These are phyloP conservation scores for Zygoascus flipseniorum DNA, from an alignment of 805 yeast species.

Conservation along the genomic window DNA sequence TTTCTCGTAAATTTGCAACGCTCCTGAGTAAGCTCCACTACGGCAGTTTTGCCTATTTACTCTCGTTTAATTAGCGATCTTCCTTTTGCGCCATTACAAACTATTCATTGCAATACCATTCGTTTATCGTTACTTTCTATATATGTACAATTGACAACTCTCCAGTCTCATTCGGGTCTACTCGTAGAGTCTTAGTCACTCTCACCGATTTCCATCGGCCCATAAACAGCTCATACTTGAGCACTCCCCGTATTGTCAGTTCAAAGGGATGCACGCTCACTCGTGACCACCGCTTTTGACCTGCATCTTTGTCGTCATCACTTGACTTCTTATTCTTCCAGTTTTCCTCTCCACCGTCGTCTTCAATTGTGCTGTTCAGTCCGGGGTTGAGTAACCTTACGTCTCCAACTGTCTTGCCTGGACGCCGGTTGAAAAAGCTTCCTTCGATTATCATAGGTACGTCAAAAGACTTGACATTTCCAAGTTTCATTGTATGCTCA, in stretches of 20 bases:
- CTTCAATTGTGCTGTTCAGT: slow-evolving; percentile 24
- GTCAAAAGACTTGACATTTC: slow-evolving; percentile 58
- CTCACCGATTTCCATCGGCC: slow-evolving; percentile 21
- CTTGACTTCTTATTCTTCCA: not conserved
- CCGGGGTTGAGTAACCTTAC: slow-evolving; percentile 73
- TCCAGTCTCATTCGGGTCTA: slow-evolving; percentile 11
- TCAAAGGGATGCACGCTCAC: slow-evolving; percentile 78
- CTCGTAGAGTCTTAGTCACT: slow-evolving; percentile 17
- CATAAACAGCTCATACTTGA: slow-evolving; percentile 70
- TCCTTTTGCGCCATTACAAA: no score
- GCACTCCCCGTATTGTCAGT: slow-evolving; percentile 70
- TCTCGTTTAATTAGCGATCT: no score
- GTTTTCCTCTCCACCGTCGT: slow-evolving; percentile 1
- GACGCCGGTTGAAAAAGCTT: slow-evolving; percentile 59
- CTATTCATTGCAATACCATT: no score
- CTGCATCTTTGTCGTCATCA: slow-evolving; percentile 12
- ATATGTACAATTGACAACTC: not conserved
- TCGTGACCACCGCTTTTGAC: slow-evolving; percentile 54
- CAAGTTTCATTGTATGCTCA: slow-evolving; percentile 65
- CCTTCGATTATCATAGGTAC: slow-evolving; percentile 70
- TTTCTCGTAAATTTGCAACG: no score
- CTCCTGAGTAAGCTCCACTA: no score
- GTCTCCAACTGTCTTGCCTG: slow-evolving; percentile 53
- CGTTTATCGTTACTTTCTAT: no score
- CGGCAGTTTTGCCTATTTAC: no score